Base-by-base conservation (phyloP, 345 rosid genomes). In the Melaleuca quinquenervia region DNA sequence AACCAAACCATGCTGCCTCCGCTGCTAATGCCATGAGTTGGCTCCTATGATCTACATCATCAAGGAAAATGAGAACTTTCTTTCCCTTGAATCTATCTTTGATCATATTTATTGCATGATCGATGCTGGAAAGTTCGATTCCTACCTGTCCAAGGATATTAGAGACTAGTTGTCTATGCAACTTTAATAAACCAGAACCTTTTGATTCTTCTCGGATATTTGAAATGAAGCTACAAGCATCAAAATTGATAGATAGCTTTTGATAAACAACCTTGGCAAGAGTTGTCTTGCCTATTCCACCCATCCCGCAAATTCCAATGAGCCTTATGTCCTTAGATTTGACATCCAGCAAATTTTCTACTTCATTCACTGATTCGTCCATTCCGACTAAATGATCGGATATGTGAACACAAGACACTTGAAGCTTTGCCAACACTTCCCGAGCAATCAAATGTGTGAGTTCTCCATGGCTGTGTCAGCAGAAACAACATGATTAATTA, bases 201-300 rank as follows among this genome's bases (percentile, higher is more conserved):
- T 41, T 41, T 41, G 41, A 83, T 8, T 41, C 52, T 83, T 83
- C 84, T 22, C 84, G 84, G 6, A 52, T 27, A 44, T 52, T 32
- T 29, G 24, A 24, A 16, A 52, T 32, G 45, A 22, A 83, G 84
- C 49, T 83, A 21, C 41, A 32, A 53, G 4, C 10, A 21, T 44
- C 32, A 83, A 51, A 83, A 52, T 32, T 16, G 10, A 21, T 7
- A n/a, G 29, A 36, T 15, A 83, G 62, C 52, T 52, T 54, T 26
- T 83, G 24, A 44, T 22, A 83, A 41, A 52, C 29, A 26, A 83
- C 52, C 45, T 83, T 83, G 20, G 84, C 84, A 26, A 83, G 60
- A 52, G 84, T 83, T n/a, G 84, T 83, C 84, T 83, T 83, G 26
- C 84, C 84, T 22, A 83, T 15, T 8, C 84, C 84, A n/a, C 84